Conservation (phyloP, 202 grass and related monocot species). For the Carex arenaria region DNA sequence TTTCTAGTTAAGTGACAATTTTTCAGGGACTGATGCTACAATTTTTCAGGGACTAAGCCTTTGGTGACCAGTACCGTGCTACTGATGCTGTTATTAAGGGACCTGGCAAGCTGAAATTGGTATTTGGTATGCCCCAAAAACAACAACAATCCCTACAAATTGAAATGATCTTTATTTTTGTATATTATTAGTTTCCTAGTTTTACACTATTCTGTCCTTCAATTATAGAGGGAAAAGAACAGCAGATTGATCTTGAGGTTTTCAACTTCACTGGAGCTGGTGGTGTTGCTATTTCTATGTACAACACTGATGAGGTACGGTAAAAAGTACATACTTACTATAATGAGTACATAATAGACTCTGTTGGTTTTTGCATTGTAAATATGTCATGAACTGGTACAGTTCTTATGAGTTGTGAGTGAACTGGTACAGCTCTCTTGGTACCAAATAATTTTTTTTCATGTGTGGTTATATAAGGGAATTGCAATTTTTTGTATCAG, state of each 20-base stretch:
- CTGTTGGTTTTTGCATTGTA: neutral
- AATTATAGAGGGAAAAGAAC: slow-evolving; percentile 78
- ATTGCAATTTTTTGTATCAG: no score
- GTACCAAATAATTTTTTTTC: no score
- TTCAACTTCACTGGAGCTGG: slow-evolving; percentile 96
- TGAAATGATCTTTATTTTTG: neutral
- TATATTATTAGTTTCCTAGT: neutral
- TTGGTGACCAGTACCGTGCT: slow-evolving; percentile 95
- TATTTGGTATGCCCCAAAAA: slow-evolving; percentile 63
- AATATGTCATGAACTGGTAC: neutral
- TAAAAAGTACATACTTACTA: no score
- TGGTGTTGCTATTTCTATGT: slow-evolving; percentile 94
- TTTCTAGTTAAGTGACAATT: no score
- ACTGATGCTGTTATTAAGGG: slow-evolving; percentile 97
- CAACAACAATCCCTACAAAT: neutral
- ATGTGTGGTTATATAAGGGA: no score
- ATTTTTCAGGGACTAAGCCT: no score
- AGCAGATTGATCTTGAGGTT: slow-evolving; percentile 85
- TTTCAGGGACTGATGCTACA: no score
- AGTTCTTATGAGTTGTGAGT: no score
- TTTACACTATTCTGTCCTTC: neutral
- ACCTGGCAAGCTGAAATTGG: slow-evolving; percentile 93
- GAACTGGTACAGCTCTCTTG: no score
- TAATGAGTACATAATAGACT: neutral
- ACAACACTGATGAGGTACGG: slow-evolving; percentile 94